phyloP scores from a whole-genome alignment of 2,329 filamentous ascomycete species.

The Ceratocystis lukuohia region DNA sequence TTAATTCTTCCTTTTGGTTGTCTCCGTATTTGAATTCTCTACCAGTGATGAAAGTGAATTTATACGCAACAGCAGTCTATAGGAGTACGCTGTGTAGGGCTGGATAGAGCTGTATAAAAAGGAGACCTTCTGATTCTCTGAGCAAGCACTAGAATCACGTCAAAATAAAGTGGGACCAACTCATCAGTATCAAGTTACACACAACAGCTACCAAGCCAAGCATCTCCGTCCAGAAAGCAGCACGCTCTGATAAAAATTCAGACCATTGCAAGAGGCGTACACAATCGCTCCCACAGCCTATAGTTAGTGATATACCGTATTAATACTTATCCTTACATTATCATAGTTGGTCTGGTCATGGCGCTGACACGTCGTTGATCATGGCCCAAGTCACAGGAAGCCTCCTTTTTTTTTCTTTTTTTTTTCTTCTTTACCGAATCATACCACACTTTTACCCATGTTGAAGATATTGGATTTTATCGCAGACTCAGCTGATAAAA shows the following conservation, averaged over 20 bases:
- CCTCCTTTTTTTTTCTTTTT: background rate
- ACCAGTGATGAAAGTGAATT: too few relatives aligned
- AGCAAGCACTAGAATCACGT: background rate
- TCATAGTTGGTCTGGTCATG: background rate
- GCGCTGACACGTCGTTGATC: background rate
- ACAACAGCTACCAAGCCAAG: background rate
- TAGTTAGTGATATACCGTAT: constrained; percentile 7
- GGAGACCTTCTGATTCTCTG: too few relatives aligned
- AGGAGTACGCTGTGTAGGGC: too few relatives aligned
- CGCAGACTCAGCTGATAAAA: background rate
- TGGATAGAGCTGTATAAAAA: too few relatives aligned
- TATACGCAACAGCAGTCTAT: too few relatives aligned
- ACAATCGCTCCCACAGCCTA: background rate
- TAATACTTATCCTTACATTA: background rate
- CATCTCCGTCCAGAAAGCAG: background rate
- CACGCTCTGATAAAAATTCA: constrained; percentile 4
- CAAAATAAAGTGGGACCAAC: constrained; percentile 2
- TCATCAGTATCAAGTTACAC: background rate
- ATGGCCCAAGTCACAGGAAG: background rate
- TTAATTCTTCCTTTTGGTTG: background rate
- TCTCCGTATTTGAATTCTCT: background rate
- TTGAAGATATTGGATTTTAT: background rate
- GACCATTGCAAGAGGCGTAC: background rate
- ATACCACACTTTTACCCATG: background rate
- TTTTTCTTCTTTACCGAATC: background rate